phyloP scores from a whole-genome alignment of 2,329 filamentous ascomycete species.

The Epichloe scottii region DNA sequence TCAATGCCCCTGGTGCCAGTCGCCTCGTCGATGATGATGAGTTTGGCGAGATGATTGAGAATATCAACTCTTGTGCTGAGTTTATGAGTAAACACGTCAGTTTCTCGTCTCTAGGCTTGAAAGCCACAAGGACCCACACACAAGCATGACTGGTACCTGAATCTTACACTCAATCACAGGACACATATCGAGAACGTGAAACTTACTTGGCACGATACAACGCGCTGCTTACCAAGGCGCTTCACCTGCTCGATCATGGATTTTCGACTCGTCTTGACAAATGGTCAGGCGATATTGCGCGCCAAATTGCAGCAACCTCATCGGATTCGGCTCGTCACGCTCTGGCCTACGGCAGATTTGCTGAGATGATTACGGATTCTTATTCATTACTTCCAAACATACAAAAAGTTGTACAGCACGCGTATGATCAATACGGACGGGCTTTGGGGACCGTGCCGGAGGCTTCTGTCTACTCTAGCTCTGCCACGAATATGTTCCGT shows the following conservation, averaged over 20 bases:
- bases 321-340: slow-evolving; percentile 48
- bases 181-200: slow-evolving; percentile 75
- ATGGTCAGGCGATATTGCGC: slow-evolving; percentile 40
- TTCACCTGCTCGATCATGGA: slow-evolving; percentile 48
- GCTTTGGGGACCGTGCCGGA: slow-evolving; percentile 29
- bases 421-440: slow-evolving; percentile 39
- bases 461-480: slow-evolving; percentile 40
- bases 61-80: slow-evolving; percentile 77
- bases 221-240: slow-evolving; percentile 57
- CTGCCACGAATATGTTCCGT: slow-evolving; percentile 40
- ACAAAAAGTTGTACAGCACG: slow-evolving; percentile 36
- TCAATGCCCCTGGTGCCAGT: slow-evolving; percentile 85
- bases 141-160: background rate
- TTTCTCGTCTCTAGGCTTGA: slow-evolving; percentile 1
- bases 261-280: slow-evolving; percentile 40
- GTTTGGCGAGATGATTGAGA: slow-evolving; percentile 78
- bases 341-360: slow-evolving; percentile 46
- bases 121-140: background rate
- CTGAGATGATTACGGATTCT: slow-evolving; percentile 44
- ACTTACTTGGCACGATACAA: slow-evolving; percentile 81
- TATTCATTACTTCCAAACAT: slow-evolving; percentile 44
- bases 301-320: slow-evolving; percentile 40
- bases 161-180: slow-evolving; percentile 28
- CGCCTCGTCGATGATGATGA: slow-evolving; percentile 73
- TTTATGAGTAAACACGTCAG: slow-evolving; percentile 83